These are phyloP conservation scores for Candida xyloterini DNA, from an alignment of 805 yeast species.

Conservation along the genomic window DNA sequence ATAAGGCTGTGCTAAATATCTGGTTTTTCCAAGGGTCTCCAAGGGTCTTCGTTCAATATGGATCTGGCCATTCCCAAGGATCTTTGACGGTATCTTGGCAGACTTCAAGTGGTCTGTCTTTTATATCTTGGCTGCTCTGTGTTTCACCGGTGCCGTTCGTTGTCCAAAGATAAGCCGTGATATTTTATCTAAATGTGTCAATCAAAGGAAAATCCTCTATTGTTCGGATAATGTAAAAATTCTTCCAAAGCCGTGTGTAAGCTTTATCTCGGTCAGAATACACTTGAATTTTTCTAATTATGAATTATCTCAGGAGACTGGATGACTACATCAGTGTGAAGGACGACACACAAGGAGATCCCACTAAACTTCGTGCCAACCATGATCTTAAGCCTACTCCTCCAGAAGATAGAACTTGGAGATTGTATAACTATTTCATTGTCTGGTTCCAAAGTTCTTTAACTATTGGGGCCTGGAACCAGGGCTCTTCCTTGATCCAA, in stretches of 20 bases:
- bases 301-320: slow-evolving; percentile 18
- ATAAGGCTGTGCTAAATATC: no score
- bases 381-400: slow-evolving; percentile 40
- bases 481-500: slow-evolving; percentile 28
- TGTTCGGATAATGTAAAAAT: not conserved
- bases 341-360: slow-evolving; percentile 26
- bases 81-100: no score
- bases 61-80: no score
- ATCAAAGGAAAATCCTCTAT: not conserved
- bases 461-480: slow-evolving; percentile 32
- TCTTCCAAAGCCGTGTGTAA: not conserved
- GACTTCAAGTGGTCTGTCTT: not conserved
- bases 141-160: not conserved
- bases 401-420: slow-evolving; percentile 36
- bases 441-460: slow-evolving; percentile 28
- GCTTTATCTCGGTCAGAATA: not conserved
- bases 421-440: slow-evolving; percentile 23
- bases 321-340: slow-evolving; percentile 18
- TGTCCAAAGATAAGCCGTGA: not conserved
- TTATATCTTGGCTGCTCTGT: not conserved
- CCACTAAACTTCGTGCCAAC: slow-evolving; percentile 28
- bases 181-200: not conserved
- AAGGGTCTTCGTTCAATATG: no score
- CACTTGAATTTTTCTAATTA: not conserved
- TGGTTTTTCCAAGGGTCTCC: not conserved